Evolutionary conservation across 2,329 filamentous ascomycete species (phyloP).

Genomic region (Aspergillus aculeatus): DNA sequence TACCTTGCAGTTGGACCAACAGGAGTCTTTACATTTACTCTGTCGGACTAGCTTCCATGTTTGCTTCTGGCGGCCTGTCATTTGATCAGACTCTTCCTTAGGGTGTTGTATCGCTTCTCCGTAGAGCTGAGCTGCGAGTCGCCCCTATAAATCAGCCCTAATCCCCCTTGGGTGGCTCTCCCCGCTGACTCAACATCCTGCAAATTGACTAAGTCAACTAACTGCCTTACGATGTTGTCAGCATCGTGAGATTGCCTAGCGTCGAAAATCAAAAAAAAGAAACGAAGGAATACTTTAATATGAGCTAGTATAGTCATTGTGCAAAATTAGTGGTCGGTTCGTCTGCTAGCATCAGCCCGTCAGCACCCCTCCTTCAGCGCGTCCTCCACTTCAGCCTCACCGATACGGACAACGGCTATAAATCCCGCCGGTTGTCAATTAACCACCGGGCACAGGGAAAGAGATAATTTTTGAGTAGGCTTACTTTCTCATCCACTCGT

Average conservation of each 20-base stretch:
- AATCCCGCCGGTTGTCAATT: neutral
- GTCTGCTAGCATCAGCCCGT: neutral
- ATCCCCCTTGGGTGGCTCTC: no score
- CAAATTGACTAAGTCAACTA: neutral
- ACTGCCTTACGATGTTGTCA: neutral
- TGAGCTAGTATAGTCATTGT: neutral
- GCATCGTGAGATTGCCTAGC: no score
- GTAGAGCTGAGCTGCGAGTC: no score
- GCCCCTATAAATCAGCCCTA: no score
- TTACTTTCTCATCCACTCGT: neutral
- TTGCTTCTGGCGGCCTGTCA: no score
- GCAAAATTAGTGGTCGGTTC: no score
- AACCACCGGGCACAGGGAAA: neutral
- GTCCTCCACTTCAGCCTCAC: neutral
- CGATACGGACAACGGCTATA: neutral
- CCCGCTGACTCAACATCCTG: neutral
- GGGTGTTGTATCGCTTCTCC: no score
- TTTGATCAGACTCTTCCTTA: no score
- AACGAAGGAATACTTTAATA: neutral
- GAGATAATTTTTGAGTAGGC: neutral
- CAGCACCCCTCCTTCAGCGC: neutral
- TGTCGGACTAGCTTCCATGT: no score
- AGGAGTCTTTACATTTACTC: no score
- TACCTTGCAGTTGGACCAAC: no score
- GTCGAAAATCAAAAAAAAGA: no score